Evolutionary conservation across 2,329 filamentous ascomycete species (phyloP), one percentile per base, ranked within the genome.

Genomic region (Colletotrichum camelliae): DNA sequence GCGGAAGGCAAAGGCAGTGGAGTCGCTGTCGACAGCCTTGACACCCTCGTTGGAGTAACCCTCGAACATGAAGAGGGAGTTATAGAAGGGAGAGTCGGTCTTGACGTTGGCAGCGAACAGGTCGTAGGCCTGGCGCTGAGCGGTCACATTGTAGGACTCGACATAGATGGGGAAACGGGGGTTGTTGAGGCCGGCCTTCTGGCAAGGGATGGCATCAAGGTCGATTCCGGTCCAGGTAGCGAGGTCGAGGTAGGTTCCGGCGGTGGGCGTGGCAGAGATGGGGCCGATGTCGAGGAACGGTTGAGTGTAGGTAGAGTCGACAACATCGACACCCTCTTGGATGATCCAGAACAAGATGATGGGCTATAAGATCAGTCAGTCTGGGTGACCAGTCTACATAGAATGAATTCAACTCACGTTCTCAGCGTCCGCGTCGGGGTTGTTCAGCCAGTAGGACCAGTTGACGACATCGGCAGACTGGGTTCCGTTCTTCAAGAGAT

Each of bases 61-160:
- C 79, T 92, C 90, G 70, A 91, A 89, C 86, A 91, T 87, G 81
- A 91, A 88, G 60, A 90, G 82, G 1, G 86, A 86, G 77, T 83
- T 78, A n/a, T 81, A 75, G 35, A 77, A 77, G 7, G 67, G 57
- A 8, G 70, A 76, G 7, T 52, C 58, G 57, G 13, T 58, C 29
- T 77, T 80, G 48, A 79, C 80, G 7, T 80, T 79, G 9, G 77
- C 71, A 7, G 77, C 79, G 79, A 85, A 87, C 18, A 81, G 72
- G n/a, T 83, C 79, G 78, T 84, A 86, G 35, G 78, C 78, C 68
- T 79, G 39, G 27, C 75, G 73, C 72, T 82, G 79, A 33, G 84
- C 81, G 3, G 78, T 71, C 9, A 80, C 64, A 76, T 86, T 81
- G 82, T 86, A 88, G 2, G 76, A 43, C 61, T 85, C 69, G 5